Percentiles rank a stretch among this genome's conserved stretches.
Conservation (phyloP, 2,329 filamentous ascomycete genomes). For the Colletotrichum sojae region DNA sequence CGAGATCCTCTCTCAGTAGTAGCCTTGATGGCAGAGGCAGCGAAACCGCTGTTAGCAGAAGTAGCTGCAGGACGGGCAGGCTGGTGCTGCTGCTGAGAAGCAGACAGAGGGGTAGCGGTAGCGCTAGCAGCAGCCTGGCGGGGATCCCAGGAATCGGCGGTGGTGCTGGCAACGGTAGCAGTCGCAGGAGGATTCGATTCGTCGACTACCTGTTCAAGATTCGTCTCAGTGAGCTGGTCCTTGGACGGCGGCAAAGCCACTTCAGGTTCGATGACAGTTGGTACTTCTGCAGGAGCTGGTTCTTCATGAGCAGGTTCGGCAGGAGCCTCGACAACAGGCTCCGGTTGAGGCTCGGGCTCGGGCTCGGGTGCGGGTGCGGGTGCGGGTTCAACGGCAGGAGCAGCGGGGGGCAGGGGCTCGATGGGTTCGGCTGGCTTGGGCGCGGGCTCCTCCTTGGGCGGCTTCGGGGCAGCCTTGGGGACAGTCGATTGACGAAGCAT, state of each 20-base stretch:
- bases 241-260: constrained; percentile 77
- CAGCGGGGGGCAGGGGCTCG: constrained; percentile 52
- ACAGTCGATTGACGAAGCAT: constrained; percentile 75
- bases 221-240: constrained; percentile 90
- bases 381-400: constrained; percentile 45
- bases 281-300: constrained; percentile 45
- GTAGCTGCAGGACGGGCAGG: constrained; percentile 63
- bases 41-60: constrained; percentile 73
- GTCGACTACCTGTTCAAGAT: constrained; percentile 92
- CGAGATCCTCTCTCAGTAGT: constrained; percentile 75
- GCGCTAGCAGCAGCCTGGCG: constrained; percentile 71
- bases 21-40: constrained; percentile 86
- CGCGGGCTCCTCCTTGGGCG: constrained; percentile 62
- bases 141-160: constrained; percentile 87
- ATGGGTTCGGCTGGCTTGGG: constrained; percentile 62
- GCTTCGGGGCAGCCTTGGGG: constrained; percentile 70
- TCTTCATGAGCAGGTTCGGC: constrained; percentile 46
- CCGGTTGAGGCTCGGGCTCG: constrained; percentile 55
- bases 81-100: constrained; percentile 73
- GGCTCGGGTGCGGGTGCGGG: constrained; percentile 42
- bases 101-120: constrained; percentile 76
- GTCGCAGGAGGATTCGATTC: constrained; percentile 82
- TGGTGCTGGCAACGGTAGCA: constrained; percentile 88
- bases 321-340: constrained; percentile 52
- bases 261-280: constrained; percentile 63